phyloP scores from a whole-genome alignment of 768 basidiomycete genomes.

The Tricholoma sp. region DNA sequence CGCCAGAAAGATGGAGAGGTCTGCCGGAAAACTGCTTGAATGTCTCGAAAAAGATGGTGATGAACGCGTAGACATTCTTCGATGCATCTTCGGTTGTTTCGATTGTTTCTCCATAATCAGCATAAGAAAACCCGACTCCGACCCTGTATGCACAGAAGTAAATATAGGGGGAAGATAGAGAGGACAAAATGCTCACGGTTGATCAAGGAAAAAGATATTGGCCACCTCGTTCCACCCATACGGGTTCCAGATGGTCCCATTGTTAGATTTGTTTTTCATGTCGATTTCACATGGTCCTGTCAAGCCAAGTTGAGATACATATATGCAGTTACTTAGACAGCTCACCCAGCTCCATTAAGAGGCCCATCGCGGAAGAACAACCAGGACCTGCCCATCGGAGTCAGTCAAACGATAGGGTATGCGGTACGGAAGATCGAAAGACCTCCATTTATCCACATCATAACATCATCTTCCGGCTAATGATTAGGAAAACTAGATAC shows the following conservation, averaged over 20 bases:
- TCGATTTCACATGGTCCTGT: slow-evolving; percentile 46
- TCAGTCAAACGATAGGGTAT: not conserved
- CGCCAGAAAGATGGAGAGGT: slow-evolving; percentile 68
- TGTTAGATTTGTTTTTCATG: slow-evolving; percentile 46
- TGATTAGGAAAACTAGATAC: slow-evolving; percentile 1
- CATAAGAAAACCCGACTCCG: slow-evolving; percentile 69
- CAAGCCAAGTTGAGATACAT: not conserved
- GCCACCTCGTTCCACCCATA: slow-evolving; percentile 62
- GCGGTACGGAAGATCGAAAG: not conserved
- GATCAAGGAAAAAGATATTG: slow-evolving; percentile 71
- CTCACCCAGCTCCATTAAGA: slow-evolving; percentile 69
- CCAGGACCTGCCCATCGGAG: slow-evolving; percentile 42
- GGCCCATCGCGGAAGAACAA: slow-evolving; percentile 49
- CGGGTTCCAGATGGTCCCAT: slow-evolving; percentile 61
- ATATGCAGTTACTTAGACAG: not conserved
- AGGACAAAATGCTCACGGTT: slow-evolving; percentile 34
- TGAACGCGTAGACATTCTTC: slow-evolving; percentile 68
- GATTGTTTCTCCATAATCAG: slow-evolving; percentile 62
- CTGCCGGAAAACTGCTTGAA: slow-evolving; percentile 70
- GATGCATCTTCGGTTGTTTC: slow-evolving; percentile 81
- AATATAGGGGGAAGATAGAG: not conserved
- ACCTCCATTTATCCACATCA: slow-evolving; percentile 72
- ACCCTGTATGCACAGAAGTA: slow-evolving; percentile 33
- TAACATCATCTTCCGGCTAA: slow-evolving; percentile 44
- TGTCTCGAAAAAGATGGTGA: slow-evolving; percentile 75